Conservation (phyloP, 2,329 filamentous ascomycete genomes). For the Bipolaris bicolor region DNA sequence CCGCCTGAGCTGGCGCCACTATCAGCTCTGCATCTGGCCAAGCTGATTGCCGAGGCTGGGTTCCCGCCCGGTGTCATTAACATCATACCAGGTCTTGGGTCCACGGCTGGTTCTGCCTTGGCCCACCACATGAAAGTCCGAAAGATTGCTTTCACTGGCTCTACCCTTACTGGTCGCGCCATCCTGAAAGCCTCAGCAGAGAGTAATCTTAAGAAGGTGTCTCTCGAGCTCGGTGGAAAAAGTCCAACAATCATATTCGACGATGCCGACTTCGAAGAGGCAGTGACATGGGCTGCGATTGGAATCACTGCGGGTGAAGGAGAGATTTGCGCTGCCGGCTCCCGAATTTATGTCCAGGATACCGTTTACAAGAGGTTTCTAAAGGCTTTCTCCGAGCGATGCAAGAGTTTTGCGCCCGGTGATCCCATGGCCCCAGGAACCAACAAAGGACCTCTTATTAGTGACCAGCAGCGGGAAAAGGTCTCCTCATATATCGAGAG, state of each 20-base stretch:
- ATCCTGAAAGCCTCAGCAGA: conserved; percentile 50
- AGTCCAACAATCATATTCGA: conserved; percentile 55
- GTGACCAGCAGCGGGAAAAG: not conserved
- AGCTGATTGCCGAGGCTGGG: not conserved
- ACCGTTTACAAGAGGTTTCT: not conserved
- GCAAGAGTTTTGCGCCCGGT: not conserved
- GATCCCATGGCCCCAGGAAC: not conserved
- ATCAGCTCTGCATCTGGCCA: not conserved
- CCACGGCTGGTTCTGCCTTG: not conserved
- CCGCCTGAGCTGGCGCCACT: not conserved
- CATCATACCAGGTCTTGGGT: not conserved
- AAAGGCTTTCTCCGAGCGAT: not conserved
- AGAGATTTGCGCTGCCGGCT: not conserved
- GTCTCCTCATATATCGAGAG: not conserved
- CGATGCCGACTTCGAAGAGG: conserved; percentile 52
- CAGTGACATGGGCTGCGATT: not conserved
- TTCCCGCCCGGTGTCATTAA: not conserved
- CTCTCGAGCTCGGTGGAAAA: conserved; percentile 57
- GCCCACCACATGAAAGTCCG: conserved; percentile 43
- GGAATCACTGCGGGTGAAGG: not conserved
- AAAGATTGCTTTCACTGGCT: conserved; percentile 54
- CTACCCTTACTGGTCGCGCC: conserved; percentile 46
- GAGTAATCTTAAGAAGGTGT: conserved; percentile 49
- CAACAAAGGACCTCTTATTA: not conserved
- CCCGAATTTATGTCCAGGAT: not conserved